Base-by-base conservation (phyloP, 257 asterid species). In the Primulina eburnea region DNA sequence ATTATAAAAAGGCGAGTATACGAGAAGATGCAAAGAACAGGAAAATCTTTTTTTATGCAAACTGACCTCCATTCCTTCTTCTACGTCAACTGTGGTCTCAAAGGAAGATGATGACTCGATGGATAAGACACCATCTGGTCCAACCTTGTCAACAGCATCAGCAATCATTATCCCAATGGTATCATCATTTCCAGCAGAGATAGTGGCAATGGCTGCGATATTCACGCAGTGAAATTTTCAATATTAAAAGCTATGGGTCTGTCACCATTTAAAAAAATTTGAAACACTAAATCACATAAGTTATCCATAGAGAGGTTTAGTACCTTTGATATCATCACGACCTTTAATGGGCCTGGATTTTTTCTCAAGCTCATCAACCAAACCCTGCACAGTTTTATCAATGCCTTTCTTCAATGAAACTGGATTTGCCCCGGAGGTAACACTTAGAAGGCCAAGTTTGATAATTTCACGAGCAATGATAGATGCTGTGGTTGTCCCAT, bases 31-130 rank as follows among this genome's bases (percentile, higher is more conserved):
- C 55, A 2, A 7, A 63, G 58, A 50, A 40, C n/a, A 33, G 28
- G 8, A 52, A 62, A 58, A 60, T 47, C 8, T 32, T 43, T 8
- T 8, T 6, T 5, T 26, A 75, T 1, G 61, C 18, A 12, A 34
- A 80, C 86, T 6, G 5, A 92, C 98, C 98, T 93, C 99, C 99
- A 93, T 93, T 79, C 97, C 97, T 70, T 93, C 97, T 85, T 93
- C 99, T 55, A 93, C 99, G 57, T 90, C 97, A 18, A 93, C 91
- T 10, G 99, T 87, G 16, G 99, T 93, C 81, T 90, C 97, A 73
- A 93, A 93, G 53, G 97, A 93, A 65, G 97, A 90, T 2, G 99
- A 93, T 26, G 97, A 93, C 86, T 93, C 99, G 7, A 93, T 93
- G 70, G 99, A 93, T 63, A 93, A 80, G 66, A 93, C 99, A 77